Evolutionary conservation across 495 filamentous ascomycete species (phyloP), one percentile per base, ranked within the genome.

Genomic region (Lichenothelia convexa): DNA sequence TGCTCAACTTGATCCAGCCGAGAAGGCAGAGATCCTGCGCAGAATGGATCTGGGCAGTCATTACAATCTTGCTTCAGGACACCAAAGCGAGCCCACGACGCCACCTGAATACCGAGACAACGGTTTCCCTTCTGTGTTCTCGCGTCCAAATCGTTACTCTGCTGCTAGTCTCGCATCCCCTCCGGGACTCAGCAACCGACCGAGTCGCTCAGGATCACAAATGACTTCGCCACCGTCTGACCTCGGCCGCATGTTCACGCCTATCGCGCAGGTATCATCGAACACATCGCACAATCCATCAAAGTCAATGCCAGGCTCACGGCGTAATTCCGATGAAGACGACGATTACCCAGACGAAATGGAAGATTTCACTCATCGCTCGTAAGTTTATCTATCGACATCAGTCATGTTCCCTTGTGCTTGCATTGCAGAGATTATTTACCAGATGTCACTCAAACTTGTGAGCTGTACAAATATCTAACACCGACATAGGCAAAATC

Each of bases 31-130:
- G n/a, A n/a, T n/a, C n/a, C n/a, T n/a, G n/a, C n/a, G n/a, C n/a
- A n/a, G n/a, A n/a, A n/a, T n/a, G n/a, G n/a, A n/a, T n/a, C n/a
- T n/a, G n/a, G n/a, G n/a, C n/a, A n/a, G n/a, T n/a, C n/a, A n/a
- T n/a, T n/a, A n/a, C n/a, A n/a, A n/a, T n/a, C n/a, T n/a, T n/a
- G n/a, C n/a, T n/a, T n/a, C 51, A n/a, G 80, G 80, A 23, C 77
- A 82, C 39, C 75, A 82, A 54, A 87, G 84, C 35, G 86, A 95
- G 58, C 87, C 87, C 6, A 93, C 89, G 9, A 97, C 91, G 13
- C 89, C 89, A n/a, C 89, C 89, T 15, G 89, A 95, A 53, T 82
- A 84, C 51, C 77, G 71, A 42, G 83, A 93, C 35, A 65, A 68
- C 35, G 69, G 71, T 21, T 75, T 89, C 47, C 70, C 82, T 33